Percentiles rank a stretch among this genome's conserved stretches.
Evolutionary conservation across 768 basidiomycete genomes (phyloP).

Genomic region (Boletus barrowsii): DNA sequence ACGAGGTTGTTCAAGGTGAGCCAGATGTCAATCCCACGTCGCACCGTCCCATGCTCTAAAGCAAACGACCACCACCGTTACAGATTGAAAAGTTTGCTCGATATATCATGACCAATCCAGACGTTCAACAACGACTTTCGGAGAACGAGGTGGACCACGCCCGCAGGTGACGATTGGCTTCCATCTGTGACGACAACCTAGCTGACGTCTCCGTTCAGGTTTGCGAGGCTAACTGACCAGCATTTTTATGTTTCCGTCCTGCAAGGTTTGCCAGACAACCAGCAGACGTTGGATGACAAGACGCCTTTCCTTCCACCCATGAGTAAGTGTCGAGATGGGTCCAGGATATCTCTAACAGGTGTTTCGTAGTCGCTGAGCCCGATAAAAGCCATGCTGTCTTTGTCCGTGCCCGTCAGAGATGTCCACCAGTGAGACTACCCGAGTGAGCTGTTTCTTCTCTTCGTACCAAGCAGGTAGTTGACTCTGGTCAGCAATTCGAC

Average conservation of each 20-base stretch:
- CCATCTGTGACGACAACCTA: neutral
- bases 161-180: conserved; percentile 47
- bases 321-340: conserved; percentile 43
- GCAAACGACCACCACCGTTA: neutral
- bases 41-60: neutral
- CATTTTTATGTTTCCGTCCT: conserved; percentile 81
- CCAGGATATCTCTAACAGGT: conserved; percentile 4
- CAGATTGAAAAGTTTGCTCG: conserved; percentile 90
- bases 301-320: conserved; percentile 70
- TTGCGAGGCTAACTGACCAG: conserved; percentile 69
- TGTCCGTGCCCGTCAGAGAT: conserved; percentile 70
- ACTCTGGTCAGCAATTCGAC: conserved; percentile 54
- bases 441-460: conserved; percentile 47
- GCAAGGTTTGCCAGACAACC: conserved; percentile 74
- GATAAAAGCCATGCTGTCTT: conserved; percentile 78
- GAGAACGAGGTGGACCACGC: conserved; percentile 82
- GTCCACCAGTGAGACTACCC: conserved; percentile 63
- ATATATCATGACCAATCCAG: conserved; percentile 66
- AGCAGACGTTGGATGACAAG: conserved; percentile 75
- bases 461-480: neutral
- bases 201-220: conserved; percentile 41
- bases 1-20: conserved; percentile 81
- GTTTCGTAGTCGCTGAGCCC: conserved; percentile 64
- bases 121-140: conserved; percentile 75
- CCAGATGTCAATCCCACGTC: neutral